phyloP scores from a whole-genome alignment of 805 yeast species.

The Wickerhamiella azymoides region DNA sequence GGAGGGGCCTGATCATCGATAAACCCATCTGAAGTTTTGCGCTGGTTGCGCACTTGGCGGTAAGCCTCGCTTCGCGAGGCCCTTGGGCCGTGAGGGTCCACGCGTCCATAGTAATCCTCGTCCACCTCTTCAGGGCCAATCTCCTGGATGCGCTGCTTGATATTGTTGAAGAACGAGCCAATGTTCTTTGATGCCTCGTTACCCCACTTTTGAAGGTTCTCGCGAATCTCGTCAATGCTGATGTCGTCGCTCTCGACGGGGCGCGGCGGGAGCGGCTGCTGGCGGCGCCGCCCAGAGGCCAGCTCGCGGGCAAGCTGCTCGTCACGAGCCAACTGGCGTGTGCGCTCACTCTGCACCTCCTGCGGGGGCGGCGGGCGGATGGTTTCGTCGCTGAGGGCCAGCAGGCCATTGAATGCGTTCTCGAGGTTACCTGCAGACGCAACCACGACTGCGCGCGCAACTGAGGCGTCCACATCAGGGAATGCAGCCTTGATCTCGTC shows the following conservation, averaged over 20 bases:
- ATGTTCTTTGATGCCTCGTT: conserved; percentile 16
- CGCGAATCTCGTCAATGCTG: conserved; percentile 12
- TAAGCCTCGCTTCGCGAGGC: conserved; percentile 7
- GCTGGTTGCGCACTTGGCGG: conserved; percentile 11
- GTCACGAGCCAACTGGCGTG: conserved; percentile 49
- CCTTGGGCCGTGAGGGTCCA: conserved; percentile 5
- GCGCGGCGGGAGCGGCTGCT: background rate
- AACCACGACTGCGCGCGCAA: conserved; percentile 64
- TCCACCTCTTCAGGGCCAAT: conserved; percentile 13
- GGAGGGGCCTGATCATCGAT: conserved; percentile 7
- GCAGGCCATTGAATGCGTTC: conserved; percentile 76
- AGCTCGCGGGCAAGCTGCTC: conserved; percentile 70
- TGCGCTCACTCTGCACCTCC: conserved; percentile 23
- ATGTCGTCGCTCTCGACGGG: conserved; percentile 2
- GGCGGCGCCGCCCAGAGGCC: conserved; percentile 27
- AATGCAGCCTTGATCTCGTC: conserved; percentile 70
- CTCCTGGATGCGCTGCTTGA: conserved; percentile 17
- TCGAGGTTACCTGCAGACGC: conserved; percentile 75
- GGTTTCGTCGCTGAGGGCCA: conserved; percentile 50
- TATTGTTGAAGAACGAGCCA: conserved; percentile 15
- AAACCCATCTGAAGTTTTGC: background rate
- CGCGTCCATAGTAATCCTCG: conserved; percentile 17
- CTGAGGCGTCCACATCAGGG: conserved; percentile 59
- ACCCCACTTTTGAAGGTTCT: conserved; percentile 14
- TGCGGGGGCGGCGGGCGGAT: conserved; percentile 25